Base-by-base conservation (phyloP, 805 yeast genomes). In the Yamadazyma tumulicola region DNA sequence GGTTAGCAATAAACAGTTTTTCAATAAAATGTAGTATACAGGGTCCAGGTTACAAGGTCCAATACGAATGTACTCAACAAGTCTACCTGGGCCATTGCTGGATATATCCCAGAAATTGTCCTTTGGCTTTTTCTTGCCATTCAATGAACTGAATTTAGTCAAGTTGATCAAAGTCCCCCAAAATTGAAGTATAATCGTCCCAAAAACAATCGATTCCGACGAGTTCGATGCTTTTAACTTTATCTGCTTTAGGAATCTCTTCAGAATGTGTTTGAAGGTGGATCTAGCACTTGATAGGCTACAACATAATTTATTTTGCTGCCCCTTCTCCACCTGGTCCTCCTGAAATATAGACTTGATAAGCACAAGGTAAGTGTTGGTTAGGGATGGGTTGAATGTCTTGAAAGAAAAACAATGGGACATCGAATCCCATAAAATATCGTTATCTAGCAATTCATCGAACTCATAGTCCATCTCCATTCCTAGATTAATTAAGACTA, bases 31-130 rank as follows among this genome's bases (percentile, higher is more conserved):
- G 44, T 75, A 83, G 48, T 77, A 81, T 0, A 58, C 43, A 0
- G 79, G 71, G 19, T 64, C 59, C 32, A 84, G 76, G 32, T 65
- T 67, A 30, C 79, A 63, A 2, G 76, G 74, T 0, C 87, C 83
- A 10, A 77, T 41, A 9, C 59, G 59, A 14, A 83, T 45, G 42
- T 79, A 69, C 0, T 59, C 69, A 1, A 63, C 29, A 8, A 83
- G 48, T 38, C 67, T 69, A 1, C 77, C 44, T 3, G 59, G 58
- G 37, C 54, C 42, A 35, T 64, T 63, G 29, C 48, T 45, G 14
- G 70, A 73, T 4, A 52, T 41, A 3, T 66, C 56, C 81, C 86
- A 80, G 31, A 81, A 63, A 19, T 64, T 71, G 12, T 69, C 61
- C 41, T 75, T 72, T 27, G 66, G 55, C n/a, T 54, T 51, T 32